These are phyloP conservation scores for Beauveria pseudobassiana DNA, from an alignment of 2,329 filamentous ascomycete species.

Conservation along the genomic window DNA sequence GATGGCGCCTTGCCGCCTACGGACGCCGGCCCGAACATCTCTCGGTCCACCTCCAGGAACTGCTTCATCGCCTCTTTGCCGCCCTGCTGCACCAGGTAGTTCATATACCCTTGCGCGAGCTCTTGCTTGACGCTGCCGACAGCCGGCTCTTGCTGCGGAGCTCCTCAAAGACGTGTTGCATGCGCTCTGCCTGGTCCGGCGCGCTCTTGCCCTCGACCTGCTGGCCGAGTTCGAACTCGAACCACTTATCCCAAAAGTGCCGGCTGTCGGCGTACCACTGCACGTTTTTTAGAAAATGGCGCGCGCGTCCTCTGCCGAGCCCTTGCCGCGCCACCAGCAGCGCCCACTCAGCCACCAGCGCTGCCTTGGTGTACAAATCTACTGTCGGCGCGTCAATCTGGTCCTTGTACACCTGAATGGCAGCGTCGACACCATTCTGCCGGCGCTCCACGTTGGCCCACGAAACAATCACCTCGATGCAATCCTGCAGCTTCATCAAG, in stretches of 20 bases:
- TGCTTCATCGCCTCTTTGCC: constrained; percentile 78
- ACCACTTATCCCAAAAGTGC: constrained; percentile 83
- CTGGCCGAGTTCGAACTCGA: constrained; percentile 83
- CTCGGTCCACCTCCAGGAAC: constrained; percentile 73
- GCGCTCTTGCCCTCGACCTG: constrained; percentile 61
- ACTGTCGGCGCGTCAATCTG: constrained; percentile 69
- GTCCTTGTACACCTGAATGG: constrained; percentile 72
- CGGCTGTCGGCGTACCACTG: constrained; percentile 80
- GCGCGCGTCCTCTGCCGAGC: constrained; percentile 71
- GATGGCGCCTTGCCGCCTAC: constrained; percentile 18
- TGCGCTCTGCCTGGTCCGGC: constrained; percentile 57
- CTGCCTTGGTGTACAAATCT: constrained; percentile 74
- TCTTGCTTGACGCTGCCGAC: constrained; percentile 60
- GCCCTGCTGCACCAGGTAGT: constrained; percentile 76
- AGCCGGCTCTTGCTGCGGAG: constrained; percentile 68
- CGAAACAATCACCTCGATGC: constrained; percentile 80
- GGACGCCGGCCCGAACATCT: constrained; percentile 48
- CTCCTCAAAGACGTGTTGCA: constrained; percentile 73
- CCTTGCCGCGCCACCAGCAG: constrained; percentile 79
- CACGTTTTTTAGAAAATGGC: constrained; percentile 73
- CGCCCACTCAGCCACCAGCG: constrained; percentile 84
- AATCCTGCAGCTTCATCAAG: constrained; percentile 66
- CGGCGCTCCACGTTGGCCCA: constrained; percentile 81
- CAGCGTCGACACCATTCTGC: constrained; percentile 74
- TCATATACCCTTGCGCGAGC: constrained; percentile 70